Evolutionary conservation across 768 basidiomycete genomes (phyloP).

Genomic region (Tylopilus felleus): DNA sequence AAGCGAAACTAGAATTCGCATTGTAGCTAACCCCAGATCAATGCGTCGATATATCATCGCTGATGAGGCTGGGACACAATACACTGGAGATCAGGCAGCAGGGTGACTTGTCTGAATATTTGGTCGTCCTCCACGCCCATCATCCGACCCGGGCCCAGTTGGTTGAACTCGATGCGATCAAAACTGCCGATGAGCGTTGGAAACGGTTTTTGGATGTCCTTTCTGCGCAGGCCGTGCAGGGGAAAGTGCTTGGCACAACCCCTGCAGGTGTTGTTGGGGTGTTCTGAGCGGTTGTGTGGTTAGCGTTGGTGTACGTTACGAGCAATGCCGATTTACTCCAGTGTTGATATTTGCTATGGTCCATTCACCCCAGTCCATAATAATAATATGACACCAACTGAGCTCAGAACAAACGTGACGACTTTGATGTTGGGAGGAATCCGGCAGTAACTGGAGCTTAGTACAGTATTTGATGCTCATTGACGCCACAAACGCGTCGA

Average conservation of each 20-base stretch:
- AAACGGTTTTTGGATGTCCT: conserved; percentile 13
- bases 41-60: conserved; percentile 50
- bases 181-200: conserved; percentile 20
- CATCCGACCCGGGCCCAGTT: conserved; percentile 47
- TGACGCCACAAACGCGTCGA: neutral
- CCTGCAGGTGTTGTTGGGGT: neutral
- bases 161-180: conserved; percentile 17
- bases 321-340: neutral
- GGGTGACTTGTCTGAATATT: conserved; percentile 42
- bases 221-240: conserved; percentile 7
- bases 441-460: too few relatives aligned
- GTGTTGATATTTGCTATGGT: neutral
- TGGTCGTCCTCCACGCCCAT: conserved; percentile 48
- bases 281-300: neutral
- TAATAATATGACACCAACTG: too few relatives aligned
- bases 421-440: too few relatives aligned
- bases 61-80: conserved; percentile 41
- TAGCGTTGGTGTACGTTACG: neutral
- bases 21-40: conserved; percentile 45
- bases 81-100: conserved; percentile 41
- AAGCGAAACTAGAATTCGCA: neutral
- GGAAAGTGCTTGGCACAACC: neutral
- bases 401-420: too few relatives aligned
- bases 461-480: too few relatives aligned
- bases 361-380: too few relatives aligned